phyloP scores from a whole-genome alignment of 2,329 filamentous ascomycete species.

The Diaporthe velutina region DNA sequence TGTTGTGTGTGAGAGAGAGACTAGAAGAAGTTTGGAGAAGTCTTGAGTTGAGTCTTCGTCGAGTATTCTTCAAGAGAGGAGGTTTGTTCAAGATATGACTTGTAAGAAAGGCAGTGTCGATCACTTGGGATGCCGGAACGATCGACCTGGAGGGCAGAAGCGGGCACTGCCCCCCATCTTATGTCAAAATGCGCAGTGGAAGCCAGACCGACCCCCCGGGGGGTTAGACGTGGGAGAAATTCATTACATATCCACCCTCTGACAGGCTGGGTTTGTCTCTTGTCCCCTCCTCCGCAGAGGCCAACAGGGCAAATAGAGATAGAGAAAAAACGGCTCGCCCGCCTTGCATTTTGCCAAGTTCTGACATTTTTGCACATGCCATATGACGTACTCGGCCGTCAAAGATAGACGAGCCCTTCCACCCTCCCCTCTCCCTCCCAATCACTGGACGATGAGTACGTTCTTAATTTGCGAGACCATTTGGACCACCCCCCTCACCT shows the following conservation, averaged over 20 bases:
- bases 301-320: too few species aligned
- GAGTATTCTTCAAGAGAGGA: not conserved
- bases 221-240: conserved; percentile 8
- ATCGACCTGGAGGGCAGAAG: conserved; percentile 1
- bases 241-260: conserved; percentile 26
- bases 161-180: conserved; percentile 28
- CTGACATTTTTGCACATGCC: conserved; percentile 17
- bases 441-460: not conserved
- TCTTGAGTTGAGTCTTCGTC: not conserved
- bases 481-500: not conserved
- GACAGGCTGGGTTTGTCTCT: conserved; percentile 12
- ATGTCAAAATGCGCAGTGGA: not conserved
- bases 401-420: conserved; percentile 21
- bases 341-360: not conserved
- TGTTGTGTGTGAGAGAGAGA: too few species aligned
- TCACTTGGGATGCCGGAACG: not conserved
- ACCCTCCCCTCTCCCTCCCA: not conserved
- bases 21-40: not conserved
- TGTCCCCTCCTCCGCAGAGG: not conserved
- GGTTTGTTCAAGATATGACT: conserved; percentile 10
- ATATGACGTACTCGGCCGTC: conserved; percentile 26
- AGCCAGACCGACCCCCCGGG: conserved; percentile 11
- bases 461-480: not conserved
- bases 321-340: not conserved
- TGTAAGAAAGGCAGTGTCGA: conserved; percentile 16